Base-by-base conservation (phyloP, 225 moss, liverwort and hornwort species). In the Pleurozium schreberi region DNA sequence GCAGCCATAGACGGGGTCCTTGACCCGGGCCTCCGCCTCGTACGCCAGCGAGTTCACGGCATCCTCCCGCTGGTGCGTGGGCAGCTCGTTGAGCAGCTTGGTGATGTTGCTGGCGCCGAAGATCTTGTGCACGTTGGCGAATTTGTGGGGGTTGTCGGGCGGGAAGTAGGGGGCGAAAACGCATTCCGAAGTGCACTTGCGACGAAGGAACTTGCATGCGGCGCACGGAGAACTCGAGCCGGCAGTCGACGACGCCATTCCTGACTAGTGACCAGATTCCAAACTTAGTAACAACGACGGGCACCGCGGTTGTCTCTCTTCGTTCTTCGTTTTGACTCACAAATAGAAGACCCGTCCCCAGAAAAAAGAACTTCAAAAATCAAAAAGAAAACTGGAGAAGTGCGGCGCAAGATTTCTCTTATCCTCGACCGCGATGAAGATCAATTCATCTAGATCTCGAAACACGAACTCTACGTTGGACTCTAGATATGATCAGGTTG, bases 91-190 rank as follows among this genome's bases (percentile, higher is more conserved):
- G 30, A 98, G 90, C 74, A 98, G 93, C 91, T 98, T 98, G 27
- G 97, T 98, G 92, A 98, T 96, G 82, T 98, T 98, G 89, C 98
- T 98, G 15, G 98, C 98, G 79, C 98, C 98, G 73, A 98, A 98
- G 78, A 98, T 97, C 93, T 98, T 98, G 79, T 98, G 98, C 50
- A 98, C 98, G 91, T 96, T 98, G 21, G 98, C 97, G 64, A 98
- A 98, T 93, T 98, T 98, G 88, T 97, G 98, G 15, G 98, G 98
- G 88, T 98, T 96, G 94, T 98, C 98, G 18, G 98, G 95, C 14
- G 98, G 98, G 42, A 98, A 98, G 88, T 98, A 97, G 6, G 98
- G 98, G 33, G 98, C 95, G 61, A 98, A 98, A 40, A 98, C 98
- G 73, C 98, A 98, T 95, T 98, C 98, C 68, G 96, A 85, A 19